These are phyloP conservation scores for Aspergillus felis DNA, from an alignment of 2,329 filamentous ascomycete genomes.

Conservation along the genomic window DNA sequence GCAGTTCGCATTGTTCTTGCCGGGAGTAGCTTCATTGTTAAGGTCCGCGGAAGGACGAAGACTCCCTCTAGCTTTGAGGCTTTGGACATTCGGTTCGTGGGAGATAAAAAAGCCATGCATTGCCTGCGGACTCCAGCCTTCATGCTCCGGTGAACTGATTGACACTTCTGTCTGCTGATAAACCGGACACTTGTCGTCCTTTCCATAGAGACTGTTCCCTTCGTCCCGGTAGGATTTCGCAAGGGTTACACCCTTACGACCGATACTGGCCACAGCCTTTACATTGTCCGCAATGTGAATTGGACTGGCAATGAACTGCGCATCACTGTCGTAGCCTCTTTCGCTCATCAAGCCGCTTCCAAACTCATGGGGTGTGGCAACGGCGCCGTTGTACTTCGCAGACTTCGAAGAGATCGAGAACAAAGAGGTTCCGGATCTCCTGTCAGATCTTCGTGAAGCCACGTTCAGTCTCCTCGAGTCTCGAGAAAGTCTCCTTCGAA, in stretches of 20 bases:
- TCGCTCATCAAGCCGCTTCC: constrained; percentile 37
- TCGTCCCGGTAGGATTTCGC: constrained; percentile 5
- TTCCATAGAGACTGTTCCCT: constrained; percentile 1
- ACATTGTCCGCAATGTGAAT: constrained; percentile 13
- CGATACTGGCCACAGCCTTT: constrained; percentile 5
- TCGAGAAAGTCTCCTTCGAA: constrained; percentile 33
- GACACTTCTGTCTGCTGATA: constrained; percentile 1
- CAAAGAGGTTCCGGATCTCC: constrained; percentile 11
- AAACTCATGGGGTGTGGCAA: constrained; percentile 16
- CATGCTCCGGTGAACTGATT: constrained; percentile 8
- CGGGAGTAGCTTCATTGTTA: not conserved
- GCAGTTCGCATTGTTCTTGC: not conserved
- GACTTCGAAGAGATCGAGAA: constrained; percentile 20
- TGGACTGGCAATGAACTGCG: constrained; percentile 35
- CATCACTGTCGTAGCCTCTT: constrained; percentile 41
- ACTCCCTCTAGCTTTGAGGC: constrained; percentile 4
- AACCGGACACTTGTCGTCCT: not conserved
- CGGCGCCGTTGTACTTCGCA: constrained; percentile 2
- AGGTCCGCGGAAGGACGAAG: constrained; percentile 1
- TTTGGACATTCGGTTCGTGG: constrained; percentile 4
- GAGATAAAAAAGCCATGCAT: constrained; percentile 4
- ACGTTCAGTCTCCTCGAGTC: constrained; percentile 21
- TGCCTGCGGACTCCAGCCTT: constrained; percentile 4
- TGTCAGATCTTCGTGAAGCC: constrained; percentile 9
- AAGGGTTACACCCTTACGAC: constrained; percentile 6